A percentile compares a stretch with the other conserved stretches of the same genome.
Conservation (phyloP, 2,329 filamentous ascomycete genomes). For the Xylaria sp. region DNA sequence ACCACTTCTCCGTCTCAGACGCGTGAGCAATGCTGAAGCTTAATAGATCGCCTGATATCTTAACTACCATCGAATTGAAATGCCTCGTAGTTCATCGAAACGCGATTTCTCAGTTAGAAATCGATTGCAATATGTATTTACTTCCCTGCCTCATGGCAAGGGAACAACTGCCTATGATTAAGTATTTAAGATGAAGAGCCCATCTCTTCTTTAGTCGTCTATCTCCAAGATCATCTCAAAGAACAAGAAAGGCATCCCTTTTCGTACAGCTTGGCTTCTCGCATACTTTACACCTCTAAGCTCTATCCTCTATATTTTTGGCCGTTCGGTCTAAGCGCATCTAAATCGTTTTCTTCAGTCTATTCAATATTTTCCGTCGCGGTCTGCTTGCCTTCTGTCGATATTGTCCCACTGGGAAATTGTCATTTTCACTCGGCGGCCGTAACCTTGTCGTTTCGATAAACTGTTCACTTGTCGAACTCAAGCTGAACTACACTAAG, state of each 20-base stretch:
- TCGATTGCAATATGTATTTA: not conserved
- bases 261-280: not conserved
- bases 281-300: constrained; percentile 2
- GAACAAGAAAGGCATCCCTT: not conserved
- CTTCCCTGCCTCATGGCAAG: not conserved
- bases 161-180: not conserved
- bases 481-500: not conserved
- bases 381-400: not conserved
- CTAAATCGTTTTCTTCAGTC: constrained; percentile 12
- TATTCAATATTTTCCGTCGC: constrained; percentile 12
- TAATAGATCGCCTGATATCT: constrained; percentile 14
- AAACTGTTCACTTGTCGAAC: not conserved
- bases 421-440: not conserved
- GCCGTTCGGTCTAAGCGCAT: constrained; percentile 6
- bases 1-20: not conserved
- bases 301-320: constrained; percentile 8
- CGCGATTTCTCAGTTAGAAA: constrained; percentile 2
- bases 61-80: not conserved
- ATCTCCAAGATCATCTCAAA: not conserved
- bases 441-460: not conserved
- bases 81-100: constrained; percentile 2
- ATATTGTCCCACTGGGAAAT: not conserved
- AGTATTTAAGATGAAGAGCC: constrained; percentile 29
- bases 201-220: not conserved
- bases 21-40: constrained; percentile 22